These are phyloP conservation scores for Gossypioides kirkii DNA, from an alignment of 345 rosid species.

Conservation along the genomic window DNA sequence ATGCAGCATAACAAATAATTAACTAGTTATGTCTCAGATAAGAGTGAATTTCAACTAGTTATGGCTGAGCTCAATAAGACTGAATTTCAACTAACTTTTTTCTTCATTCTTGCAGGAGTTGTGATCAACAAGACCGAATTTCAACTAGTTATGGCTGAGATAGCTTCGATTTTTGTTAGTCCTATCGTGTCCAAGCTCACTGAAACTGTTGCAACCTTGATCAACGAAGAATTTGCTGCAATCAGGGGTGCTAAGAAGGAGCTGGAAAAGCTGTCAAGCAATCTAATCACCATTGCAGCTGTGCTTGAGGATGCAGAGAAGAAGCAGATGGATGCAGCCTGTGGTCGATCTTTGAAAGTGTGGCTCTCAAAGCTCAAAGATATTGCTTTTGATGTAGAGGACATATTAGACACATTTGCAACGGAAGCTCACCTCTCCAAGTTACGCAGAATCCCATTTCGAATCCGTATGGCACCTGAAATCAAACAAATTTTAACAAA, in stretches of 20 bases:
- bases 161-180: neutral
- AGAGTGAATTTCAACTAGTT: no score
- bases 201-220: neutral
- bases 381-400: neutral
- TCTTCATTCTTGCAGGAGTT: neutral
- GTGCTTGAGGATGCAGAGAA: constrained; percentile 6
- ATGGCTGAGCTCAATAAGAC: no score
- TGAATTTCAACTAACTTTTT: no score
- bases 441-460: neutral
- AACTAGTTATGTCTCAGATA: no score
- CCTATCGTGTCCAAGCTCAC: neutral
- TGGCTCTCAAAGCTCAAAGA: neutral
- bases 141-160: neutral
- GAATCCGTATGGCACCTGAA: neutral
- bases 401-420: constrained; percentile 1
- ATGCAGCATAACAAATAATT: neutral
- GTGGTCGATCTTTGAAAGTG: neutral
- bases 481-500: neutral
- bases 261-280: neutral
- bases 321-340: neutral
- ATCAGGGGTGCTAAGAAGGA: neutral
- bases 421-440: neutral
- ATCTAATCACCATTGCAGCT: neutral
- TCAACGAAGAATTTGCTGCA: neutral
- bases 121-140: neutral